Conservation (phyloP, 495 filamentous ascomycete species). For the Aeminium ludgeri region DNA sequence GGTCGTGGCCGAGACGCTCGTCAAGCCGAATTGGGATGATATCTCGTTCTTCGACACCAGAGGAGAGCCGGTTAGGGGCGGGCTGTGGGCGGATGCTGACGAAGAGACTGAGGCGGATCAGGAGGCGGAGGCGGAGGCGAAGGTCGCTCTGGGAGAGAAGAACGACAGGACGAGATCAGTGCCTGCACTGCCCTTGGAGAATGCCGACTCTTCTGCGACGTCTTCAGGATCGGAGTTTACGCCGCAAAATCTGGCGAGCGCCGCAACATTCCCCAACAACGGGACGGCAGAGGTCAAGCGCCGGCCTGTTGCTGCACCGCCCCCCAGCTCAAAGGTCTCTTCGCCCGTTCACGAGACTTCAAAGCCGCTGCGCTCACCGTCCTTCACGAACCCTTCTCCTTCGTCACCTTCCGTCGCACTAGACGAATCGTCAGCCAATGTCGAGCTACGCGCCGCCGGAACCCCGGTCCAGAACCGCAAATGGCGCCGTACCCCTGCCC, state of each 20-base stretch:
- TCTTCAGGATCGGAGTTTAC: slow-evolving; percentile 8
- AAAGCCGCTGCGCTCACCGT: slow-evolving; percentile 12
- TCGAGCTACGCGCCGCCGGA: neutral
- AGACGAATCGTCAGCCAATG: slow-evolving; percentile 1
- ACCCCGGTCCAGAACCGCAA: slow-evolving; percentile 1
- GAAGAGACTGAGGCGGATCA: slow-evolving; percentile 21
- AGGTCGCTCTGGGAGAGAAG: slow-evolving; percentile 13
- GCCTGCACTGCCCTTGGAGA: neutral
- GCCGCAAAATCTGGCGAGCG: neutral
- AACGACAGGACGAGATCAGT: slow-evolving; percentile 13
- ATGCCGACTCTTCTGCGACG: neutral
- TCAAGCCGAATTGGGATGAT: slow-evolving; percentile 94
- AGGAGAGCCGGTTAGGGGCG: slow-evolving; percentile 62
- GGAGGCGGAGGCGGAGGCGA: slow-evolving; percentile 6
- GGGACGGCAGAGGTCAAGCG: slow-evolving; percentile 5
- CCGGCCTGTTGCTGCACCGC: slow-evolving; percentile 10
- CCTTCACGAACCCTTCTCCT: slow-evolving; percentile 6
- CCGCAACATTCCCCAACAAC: neutral
- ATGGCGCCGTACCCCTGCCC: neutral
- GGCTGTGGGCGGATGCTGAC: slow-evolving; percentile 52
- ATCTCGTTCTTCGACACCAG: slow-evolving; percentile 70
- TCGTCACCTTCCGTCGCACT: slow-evolving; percentile 4
- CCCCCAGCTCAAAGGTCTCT: neutral
- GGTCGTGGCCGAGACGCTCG: slow-evolving; percentile 78
- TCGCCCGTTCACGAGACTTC: neutral